Evolutionary conservation across 192 early-diverging fungal genomes (phyloP).

Genomic region (Dissophora ornata): DNA sequence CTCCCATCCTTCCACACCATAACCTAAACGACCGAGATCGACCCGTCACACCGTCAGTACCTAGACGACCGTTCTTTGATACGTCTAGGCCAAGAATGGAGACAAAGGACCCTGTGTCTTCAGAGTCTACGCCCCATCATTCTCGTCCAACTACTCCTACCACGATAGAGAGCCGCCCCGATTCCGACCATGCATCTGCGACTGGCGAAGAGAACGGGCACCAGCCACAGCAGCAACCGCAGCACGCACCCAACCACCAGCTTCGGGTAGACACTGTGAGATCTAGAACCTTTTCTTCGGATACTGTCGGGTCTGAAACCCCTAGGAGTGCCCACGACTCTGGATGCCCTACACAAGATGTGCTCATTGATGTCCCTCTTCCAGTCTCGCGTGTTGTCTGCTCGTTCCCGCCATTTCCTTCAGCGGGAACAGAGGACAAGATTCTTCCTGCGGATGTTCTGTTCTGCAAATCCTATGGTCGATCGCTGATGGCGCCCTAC

Average conservation of each 20-base stretch:
- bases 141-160: conserved; percentile 46
- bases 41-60: conserved; percentile 13
- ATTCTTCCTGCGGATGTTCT: conserved; percentile 57
- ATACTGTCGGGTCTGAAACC: conserved; percentile 19
- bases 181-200: conserved; percentile 33
- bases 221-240: conserved; percentile 4
- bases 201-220: conserved; percentile 21
- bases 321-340: conserved; percentile 18
- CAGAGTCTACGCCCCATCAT: conserved; percentile 36
- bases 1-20: conserved; percentile 23
- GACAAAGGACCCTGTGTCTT: conserved; percentile 33
- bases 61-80: conserved; percentile 33
- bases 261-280: conserved; percentile 34
- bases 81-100: conserved; percentile 32
- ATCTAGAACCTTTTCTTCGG: conserved; percentile 35
- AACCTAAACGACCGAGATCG: conserved; percentile 13
- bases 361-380: conserved; percentile 33
- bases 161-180: conserved; percentile 40
- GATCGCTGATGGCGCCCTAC: conserved; percentile 67
- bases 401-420: conserved; percentile 41
- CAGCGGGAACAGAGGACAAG: conserved; percentile 20
- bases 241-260: conserved; percentile 3
- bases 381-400: conserved; percentile 34
- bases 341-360: conserved; percentile 34
- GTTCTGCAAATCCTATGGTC: conserved; percentile 67